Evolutionary conservation across 1,284 basidiomycete species (phyloP).

Genomic region (Cutaneotrichosporon sp.): DNA sequence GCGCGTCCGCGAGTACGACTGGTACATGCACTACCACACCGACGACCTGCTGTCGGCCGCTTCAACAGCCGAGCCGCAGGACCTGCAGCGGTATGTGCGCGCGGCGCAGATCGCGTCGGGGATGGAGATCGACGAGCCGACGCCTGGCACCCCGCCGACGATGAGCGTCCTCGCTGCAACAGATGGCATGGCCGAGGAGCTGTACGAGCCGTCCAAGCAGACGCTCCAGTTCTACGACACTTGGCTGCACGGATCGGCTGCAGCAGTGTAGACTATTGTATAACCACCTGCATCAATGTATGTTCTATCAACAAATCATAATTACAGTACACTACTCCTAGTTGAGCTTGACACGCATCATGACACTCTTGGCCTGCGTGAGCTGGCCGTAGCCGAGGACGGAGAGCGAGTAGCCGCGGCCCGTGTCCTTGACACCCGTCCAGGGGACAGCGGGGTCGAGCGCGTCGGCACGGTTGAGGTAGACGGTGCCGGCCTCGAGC

Average conservation of each 20-base stretch:
- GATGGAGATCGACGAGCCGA: constrained; percentile 33
- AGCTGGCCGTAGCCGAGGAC: constrained; percentile 62
- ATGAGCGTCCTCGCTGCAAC: constrained; percentile 1
- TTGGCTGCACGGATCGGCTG: constrained; percentile 24
- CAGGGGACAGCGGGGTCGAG: constrained; percentile 90
- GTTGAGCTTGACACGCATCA: constrained; percentile 25
- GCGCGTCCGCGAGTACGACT: constrained; percentile 72
- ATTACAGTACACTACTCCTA: constrained; percentile 1
- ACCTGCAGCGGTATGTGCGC: constrained; percentile 52
- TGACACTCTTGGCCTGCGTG: constrained; percentile 26
- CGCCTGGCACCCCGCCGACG: constrained; percentile 8
- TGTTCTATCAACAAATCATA: neutral
- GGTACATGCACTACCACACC: constrained; percentile 58
- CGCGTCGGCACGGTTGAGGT: constrained; percentile 86
- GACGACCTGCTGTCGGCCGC: constrained; percentile 43
- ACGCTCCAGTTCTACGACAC: constrained; percentile 33
- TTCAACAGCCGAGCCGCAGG: constrained; percentile 53
- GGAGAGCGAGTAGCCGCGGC: constrained; percentile 84
- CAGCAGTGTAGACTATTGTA: constrained; percentile 5
- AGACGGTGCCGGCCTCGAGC: constrained; percentile 85
- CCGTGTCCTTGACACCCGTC: constrained; percentile 92
- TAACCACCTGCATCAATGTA: constrained; percentile 3
- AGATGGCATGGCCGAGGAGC: constrained; percentile 6
- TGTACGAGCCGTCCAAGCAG: constrained; percentile 24
- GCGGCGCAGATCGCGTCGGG: constrained; percentile 47